A percentile compares a stretch with the other conserved stretches of the same genome.
These are phyloP conservation scores for Xylaria palmicola DNA, from an alignment of 495 filamentous ascomycete species.

Conservation along the genomic window DNA sequence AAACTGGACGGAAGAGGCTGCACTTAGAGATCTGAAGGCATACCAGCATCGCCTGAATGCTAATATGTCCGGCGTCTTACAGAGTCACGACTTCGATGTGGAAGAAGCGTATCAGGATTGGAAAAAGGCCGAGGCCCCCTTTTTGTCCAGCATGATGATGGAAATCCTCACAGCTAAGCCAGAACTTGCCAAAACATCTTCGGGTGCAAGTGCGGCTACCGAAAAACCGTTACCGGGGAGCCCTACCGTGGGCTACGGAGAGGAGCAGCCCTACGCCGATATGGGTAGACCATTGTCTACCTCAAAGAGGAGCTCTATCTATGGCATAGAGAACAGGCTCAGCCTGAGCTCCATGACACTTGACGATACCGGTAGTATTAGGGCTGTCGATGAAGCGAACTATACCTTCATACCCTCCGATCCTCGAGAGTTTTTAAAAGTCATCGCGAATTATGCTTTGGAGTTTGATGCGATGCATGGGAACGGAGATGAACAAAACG, in stretches of 20 bases:
- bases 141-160: conserved; percentile 89
- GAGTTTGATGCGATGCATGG: conserved; percentile 56
- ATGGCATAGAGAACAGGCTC: conserved; percentile 64
- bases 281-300: conserved; percentile 52
- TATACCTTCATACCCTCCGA: conserved; percentile 92
- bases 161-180: conserved; percentile 83
- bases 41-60: conserved; percentile 84
- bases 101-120: conserved; percentile 89
- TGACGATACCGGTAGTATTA: conserved; percentile 53
- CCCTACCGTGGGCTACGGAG: conserved; percentile 36
- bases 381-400: conserved; percentile 49
- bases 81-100: conserved; percentile 82
- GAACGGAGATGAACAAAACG: conserved; percentile 49
- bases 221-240: conserved; percentile 50
- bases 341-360: conserved; percentile 73
- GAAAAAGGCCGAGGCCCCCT: conserved; percentile 79
- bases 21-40: conserved; percentile 84
- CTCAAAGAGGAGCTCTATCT: conserved; percentile 41
- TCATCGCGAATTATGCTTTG: conserved; percentile 72
- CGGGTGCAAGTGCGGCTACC: conserved; percentile 22
- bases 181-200: conserved; percentile 67
- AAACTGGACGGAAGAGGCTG: conserved; percentile 87
- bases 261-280: conserved; percentile 58
- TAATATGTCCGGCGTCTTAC: conserved; percentile 73
- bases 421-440: conserved; percentile 75